Evolutionary conservation across 805 yeast species (phyloP).

Genomic region (Kluyveromyces lactis): DNA sequence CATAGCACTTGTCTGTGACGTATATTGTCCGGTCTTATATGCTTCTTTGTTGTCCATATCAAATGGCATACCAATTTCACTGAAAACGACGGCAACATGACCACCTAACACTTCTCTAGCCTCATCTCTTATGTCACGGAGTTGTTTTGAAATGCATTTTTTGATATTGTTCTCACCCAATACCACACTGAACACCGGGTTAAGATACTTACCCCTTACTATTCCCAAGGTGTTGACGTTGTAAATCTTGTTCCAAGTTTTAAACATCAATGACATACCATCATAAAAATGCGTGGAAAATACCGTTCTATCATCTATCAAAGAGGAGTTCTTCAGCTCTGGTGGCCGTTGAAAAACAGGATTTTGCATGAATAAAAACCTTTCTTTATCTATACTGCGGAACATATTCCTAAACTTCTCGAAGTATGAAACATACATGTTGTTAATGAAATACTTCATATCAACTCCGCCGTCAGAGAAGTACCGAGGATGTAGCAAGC

Average conservation of each 20-base stretch:
- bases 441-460: slow-evolving; percentile 51
- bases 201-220: slow-evolving; percentile 64
- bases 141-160: slow-evolving; percentile 60
- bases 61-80: slow-evolving; percentile 97
- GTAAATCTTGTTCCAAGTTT: slow-evolving; percentile 73
- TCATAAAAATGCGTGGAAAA: slow-evolving; percentile 91
- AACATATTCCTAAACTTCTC: slow-evolving; percentile 39
- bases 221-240: slow-evolving; percentile 89
- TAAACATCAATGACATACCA: slow-evolving; percentile 87
- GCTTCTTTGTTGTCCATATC: slow-evolving; percentile 84
- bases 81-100: slow-evolving; percentile 63
- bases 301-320: slow-evolving; percentile 58
- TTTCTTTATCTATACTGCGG: slow-evolving; percentile 36
- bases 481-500: slow-evolving; percentile 41
- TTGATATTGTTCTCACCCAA: slow-evolving; percentile 77
- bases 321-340: slow-evolving; percentile 38
- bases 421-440: slow-evolving; percentile 59
- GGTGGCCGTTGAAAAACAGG: slow-evolving; percentile 82
- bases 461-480: slow-evolving; percentile 41
- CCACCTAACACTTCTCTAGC: slow-evolving; percentile 52
- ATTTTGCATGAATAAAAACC: slow-evolving; percentile 64
- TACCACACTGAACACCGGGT: slow-evolving; percentile 68
- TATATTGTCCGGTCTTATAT: slow-evolving; percentile 55
- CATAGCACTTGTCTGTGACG: slow-evolving; percentile 69
- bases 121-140: slow-evolving; percentile 59